Evolutionary conservation across 2,329 filamentous ascomycete species (phyloP).

Genomic region (Microdochium trichocladiopsis): DNA sequence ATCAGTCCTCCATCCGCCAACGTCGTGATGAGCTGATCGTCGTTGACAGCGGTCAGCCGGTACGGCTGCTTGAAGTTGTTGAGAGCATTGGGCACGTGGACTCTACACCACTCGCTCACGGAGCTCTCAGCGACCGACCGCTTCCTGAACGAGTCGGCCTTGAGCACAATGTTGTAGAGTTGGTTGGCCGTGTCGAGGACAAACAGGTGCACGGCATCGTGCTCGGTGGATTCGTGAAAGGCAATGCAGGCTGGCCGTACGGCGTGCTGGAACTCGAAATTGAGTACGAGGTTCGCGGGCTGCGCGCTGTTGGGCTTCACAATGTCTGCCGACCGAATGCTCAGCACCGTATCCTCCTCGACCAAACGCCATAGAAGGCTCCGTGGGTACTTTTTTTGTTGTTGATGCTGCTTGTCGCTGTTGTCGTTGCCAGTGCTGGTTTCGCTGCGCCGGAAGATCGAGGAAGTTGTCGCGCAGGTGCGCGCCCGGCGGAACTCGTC

Average conservation of each 20-base stretch:
- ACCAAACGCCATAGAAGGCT: slow-evolving; percentile 89
- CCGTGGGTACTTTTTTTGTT: slow-evolving; percentile 52
- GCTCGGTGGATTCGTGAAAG: slow-evolving; percentile 71
- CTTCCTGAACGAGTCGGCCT: slow-evolving; percentile 74
- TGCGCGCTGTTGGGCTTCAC: slow-evolving; percentile 57
- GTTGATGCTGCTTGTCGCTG: not conserved
- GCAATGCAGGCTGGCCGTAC: slow-evolving; percentile 75
- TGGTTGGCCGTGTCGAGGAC: slow-evolving; percentile 64
- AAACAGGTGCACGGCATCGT: slow-evolving; percentile 47
- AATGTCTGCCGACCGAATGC: slow-evolving; percentile 77
- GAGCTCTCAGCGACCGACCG: slow-evolving; percentile 58
- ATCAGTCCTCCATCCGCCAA: slow-evolving; percentile 74
- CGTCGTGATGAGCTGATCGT: slow-evolving; percentile 70
- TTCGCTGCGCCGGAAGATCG: slow-evolving; percentile 68
- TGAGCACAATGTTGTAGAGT: slow-evolving; percentile 80
- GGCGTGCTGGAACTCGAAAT: slow-evolving; percentile 67
- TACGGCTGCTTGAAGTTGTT: slow-evolving; percentile 68
- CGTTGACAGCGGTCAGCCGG: slow-evolving; percentile 67
- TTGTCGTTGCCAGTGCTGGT: not conserved
- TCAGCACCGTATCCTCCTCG: slow-evolving; percentile 71
- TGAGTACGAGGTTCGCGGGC: slow-evolving; percentile 69
- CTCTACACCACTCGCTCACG: slow-evolving; percentile 68
- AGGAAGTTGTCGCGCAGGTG: slow-evolving; percentile 70
- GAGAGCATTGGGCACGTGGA: slow-evolving; percentile 65
- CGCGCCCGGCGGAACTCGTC: slow-evolving; percentile 69